A percentile compares a stretch with the other conserved stretches of the same genome.
Evolutionary conservation across 2,329 filamentous ascomycete genomes (phyloP).

Genomic region (Tolypocladium tropicale): DNA sequence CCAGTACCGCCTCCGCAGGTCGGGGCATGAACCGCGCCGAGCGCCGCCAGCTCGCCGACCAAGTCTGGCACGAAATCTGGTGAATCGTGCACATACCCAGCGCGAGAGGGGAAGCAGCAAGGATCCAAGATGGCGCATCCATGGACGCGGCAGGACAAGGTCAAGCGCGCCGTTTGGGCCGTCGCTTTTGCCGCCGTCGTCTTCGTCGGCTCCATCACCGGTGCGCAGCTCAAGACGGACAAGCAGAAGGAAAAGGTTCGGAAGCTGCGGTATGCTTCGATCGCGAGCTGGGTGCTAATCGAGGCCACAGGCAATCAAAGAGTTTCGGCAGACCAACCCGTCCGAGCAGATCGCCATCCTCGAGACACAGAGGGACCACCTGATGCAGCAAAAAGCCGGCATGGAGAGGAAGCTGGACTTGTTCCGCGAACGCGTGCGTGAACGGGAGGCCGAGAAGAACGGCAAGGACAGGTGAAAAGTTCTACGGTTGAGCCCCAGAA

Average conservation of each 20-base stretch:
- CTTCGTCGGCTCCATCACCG: constrained; percentile 35
- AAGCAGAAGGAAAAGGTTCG: constrained; percentile 33
- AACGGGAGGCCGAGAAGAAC: constrained; percentile 21
- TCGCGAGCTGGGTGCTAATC: too few relatives aligned
- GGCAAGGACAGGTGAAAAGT: constrained; percentile 5
- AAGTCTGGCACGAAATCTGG: constrained; percentile 18
- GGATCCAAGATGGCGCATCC: constrained; percentile 1
- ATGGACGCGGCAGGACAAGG: constrained; percentile 22
- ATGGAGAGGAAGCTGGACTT: constrained; percentile 32
- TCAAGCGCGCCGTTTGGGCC: constrained; percentile 27
- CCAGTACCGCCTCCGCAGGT: background rate
- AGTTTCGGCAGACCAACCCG: constrained; percentile 27
- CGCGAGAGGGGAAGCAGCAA: background rate
- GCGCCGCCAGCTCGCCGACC: constrained; percentile 11
- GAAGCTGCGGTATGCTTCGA: too few relatives aligned
- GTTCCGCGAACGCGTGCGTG: constrained; percentile 27
- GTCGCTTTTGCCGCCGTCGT: constrained; percentile 35
- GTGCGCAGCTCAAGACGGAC: constrained; percentile 38
- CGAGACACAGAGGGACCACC: constrained; percentile 27
- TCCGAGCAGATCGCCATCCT: constrained; percentile 35
- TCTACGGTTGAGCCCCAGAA: too few relatives aligned
- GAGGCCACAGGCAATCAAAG: constrained; percentile 17
- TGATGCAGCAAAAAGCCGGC: constrained; percentile 26
- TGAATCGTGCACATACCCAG: constrained; percentile 1
- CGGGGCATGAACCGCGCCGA: constrained; percentile 10